phyloP scores from a whole-genome alignment of 2,329 filamentous ascomycete genomes.

The Penicillium sp. region DNA sequence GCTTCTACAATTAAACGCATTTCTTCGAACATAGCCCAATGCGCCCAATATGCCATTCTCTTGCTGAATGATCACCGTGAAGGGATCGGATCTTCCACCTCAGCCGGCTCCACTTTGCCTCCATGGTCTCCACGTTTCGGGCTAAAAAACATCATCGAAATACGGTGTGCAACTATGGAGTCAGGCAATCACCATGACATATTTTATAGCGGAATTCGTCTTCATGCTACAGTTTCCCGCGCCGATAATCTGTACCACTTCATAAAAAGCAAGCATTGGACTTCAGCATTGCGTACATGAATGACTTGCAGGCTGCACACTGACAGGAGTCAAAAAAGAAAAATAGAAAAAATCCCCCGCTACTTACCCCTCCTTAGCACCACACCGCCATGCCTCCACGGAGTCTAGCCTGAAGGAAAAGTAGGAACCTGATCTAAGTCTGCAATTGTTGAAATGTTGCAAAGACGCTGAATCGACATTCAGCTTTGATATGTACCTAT shows the following conservation, averaged over 20 bases:
- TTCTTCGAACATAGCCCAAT: not conserved
- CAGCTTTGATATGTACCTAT: too few relatives aligned
- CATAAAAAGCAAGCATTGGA: not conserved
- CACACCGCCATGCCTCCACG: not conserved
- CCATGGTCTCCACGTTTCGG: conserved; percentile 4
- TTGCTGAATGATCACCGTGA: not conserved
- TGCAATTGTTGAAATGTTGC: not conserved
- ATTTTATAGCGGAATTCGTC: not conserved
- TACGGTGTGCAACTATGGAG: not conserved
- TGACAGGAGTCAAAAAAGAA: not conserved
- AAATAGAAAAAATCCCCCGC: not conserved
- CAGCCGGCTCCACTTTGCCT: conserved; percentile 4
- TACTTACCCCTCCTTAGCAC: not conserved
- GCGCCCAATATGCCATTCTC: not conserved
- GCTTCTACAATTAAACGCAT: not conserved
- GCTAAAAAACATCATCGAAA: not conserved
- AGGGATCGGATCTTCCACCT: conserved; percentile 4
- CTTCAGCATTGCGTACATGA: not conserved
- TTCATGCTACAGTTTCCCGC: not conserved
- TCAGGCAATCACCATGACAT: not conserved
- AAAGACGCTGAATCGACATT: not conserved
- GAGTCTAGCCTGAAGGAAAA: not conserved
- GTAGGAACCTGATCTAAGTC: not conserved
- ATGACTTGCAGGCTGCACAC: not conserved
- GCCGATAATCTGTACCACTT: not conserved